Base-by-base conservation (phyloP, 805 yeast species). In the Candida namnaoensis region DNA sequence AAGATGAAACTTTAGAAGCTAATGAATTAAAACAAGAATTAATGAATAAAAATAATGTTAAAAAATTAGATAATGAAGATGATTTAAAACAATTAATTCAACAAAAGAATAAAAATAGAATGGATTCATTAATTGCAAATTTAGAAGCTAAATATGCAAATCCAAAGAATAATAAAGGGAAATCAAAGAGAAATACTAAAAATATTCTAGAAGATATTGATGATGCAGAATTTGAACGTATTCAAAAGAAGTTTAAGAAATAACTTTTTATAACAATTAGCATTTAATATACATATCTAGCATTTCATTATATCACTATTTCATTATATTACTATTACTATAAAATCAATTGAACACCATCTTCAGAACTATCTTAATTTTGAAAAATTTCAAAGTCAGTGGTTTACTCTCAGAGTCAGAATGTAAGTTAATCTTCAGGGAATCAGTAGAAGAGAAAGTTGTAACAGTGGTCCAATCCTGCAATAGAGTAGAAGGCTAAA, bases 1-100 rank as follows among this genome's bases (percentile, higher is more conserved):
- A 78, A 12, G 78, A 72, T 46, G 88, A 83, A 51, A 82, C 88
- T 2, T 68, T 69, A 45, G 80, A 81, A 53, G 86, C 85, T 0
- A 76, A 71, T 44, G 65, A 64, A 46, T 54, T 73, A 47, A 68
- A 70, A 47, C 56, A 63, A 44, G 59, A 62, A 47, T 62, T 60
- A 56, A 54, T 56, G 55, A 70, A 50, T 12, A 65, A 53, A 40
- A 48, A 49, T 39, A 53, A 55, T 28, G 28, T 26, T 26, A 37
- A 53, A 37, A 53, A 47, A 23, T 42, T 54, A 5, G 60, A 54
- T 15, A 54, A 55, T 5, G 72, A 65, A 42, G 64, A 52, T 41
- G 76, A 73, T 43, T 62, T 76, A 44, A 61, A 61, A 40, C 65
- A 68, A 35, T 51, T 78, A 50, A 78, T 78, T n/a, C 74, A 67